Evolutionary conservation across 148 eudicot genomes (phyloP).

Genomic region (Rhododendron henanense): DNA sequence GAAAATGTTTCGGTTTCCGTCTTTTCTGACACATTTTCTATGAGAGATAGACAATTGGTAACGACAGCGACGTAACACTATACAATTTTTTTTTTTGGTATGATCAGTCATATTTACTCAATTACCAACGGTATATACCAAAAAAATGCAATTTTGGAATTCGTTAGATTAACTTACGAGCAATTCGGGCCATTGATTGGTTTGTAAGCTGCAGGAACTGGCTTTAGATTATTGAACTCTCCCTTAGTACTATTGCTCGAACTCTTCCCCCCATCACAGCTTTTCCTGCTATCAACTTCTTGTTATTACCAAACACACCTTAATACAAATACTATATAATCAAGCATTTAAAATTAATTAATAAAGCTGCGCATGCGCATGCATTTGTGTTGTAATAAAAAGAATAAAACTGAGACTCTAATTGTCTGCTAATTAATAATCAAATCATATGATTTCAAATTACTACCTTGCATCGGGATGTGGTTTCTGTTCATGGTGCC

Average conservation of each 20-base stretch:
- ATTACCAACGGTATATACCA: no score
- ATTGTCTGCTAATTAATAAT: background rate
- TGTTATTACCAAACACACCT: no score
- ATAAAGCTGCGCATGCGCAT: background rate
- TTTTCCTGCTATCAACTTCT: slow-evolving; percentile 29
- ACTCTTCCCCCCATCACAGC: slow-evolving; percentile 32
- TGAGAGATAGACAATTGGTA: background rate
- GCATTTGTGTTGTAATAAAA: background rate
- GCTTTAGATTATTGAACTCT: slow-evolving; percentile 22
- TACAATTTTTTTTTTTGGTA: background rate
- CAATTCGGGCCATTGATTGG: slow-evolving; percentile 42
- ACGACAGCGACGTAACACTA: no score
- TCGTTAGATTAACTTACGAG: slow-evolving; percentile 33
- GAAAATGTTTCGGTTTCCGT: background rate
- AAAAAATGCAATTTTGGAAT: background rate
- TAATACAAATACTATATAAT: background rate
- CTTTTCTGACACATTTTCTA: background rate
- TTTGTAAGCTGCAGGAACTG: slow-evolving; percentile 28
- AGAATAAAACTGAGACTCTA: background rate
- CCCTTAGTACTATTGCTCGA: slow-evolving; percentile 10
- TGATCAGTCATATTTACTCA: background rate
- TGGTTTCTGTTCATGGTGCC: slow-evolving; percentile 16
- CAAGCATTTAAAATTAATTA: background rate
- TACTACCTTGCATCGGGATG: slow-evolving; percentile 32
- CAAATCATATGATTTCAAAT: background rate